These are phyloP conservation scores for Thermothielavioides terrestris DNA, from an alignment of 495 filamentous ascomycete species.

Conservation along the genomic window DNA sequence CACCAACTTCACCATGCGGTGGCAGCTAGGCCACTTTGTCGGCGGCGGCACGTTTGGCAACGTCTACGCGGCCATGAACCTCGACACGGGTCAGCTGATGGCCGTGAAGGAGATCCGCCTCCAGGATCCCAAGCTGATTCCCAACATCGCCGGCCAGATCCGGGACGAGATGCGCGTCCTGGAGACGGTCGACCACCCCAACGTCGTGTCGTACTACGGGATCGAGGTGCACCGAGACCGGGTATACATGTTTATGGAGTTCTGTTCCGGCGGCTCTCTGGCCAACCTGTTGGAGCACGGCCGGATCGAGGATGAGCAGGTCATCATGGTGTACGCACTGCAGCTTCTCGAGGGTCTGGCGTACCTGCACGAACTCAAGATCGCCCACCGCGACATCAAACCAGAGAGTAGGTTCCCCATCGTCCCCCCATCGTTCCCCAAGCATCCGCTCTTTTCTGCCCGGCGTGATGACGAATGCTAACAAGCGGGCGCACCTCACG, in stretches of 20 bases:
- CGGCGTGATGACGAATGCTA: too few species aligned
- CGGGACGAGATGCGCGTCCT: conserved; percentile 95
- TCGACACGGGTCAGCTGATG: conserved; percentile 94
- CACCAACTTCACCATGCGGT: conserved; percentile 87
- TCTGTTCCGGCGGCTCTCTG: conserved; percentile 91
- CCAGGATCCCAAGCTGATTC: conserved; percentile 93
- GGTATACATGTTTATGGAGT: conserved; percentile 99
- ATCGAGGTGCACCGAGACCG: conserved; percentile 98
- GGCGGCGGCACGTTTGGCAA: conserved; percentile 96
- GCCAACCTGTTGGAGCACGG: conserved; percentile 87
- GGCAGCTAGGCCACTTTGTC: conserved; percentile 97
- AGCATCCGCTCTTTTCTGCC: too few species aligned
- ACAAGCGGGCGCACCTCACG: too few species aligned
- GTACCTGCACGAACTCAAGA: conserved; percentile 82
- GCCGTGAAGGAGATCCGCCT: conserved; percentile 97
- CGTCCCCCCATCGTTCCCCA: too few species aligned
- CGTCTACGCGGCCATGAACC: conserved; percentile 92
- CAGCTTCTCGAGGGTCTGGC: conserved; percentile 93
- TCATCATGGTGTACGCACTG: conserved; percentile 94
- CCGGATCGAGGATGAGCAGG: conserved; percentile 94
- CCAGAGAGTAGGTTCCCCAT: conserved; percentile 93
- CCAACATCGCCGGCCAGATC: conserved; percentile 85
- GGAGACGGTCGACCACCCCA: conserved; percentile 90
- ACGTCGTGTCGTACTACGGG: conserved; percentile 94
- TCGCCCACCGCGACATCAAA: conserved; percentile 96